Evolutionary conservation across 148 eudicot genomes (phyloP).

Genomic region (Amaranthus hypochondriacus): DNA sequence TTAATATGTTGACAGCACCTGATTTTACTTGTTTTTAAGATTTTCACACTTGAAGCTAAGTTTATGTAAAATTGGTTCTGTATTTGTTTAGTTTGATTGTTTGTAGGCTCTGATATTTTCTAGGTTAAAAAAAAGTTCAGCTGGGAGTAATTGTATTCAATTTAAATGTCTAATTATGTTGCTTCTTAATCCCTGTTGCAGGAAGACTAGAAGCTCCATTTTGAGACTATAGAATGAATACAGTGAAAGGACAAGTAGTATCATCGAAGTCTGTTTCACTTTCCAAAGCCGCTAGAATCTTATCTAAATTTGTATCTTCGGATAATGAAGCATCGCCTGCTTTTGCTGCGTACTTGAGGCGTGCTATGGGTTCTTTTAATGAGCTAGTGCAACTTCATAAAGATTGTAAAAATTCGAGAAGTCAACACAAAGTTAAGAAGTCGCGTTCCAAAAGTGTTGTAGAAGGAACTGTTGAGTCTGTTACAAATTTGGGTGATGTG

Average conservation of each 20-base stretch:
- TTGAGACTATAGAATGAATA: constrained; percentile 35
- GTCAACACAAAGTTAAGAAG: constrained; percentile 11
- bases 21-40: no score
- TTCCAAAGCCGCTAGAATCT: constrained; percentile 45
- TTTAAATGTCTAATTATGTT: no score
- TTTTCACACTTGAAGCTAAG: no score
- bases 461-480: constrained; percentile 6
- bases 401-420: constrained; percentile 22
- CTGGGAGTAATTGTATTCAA: no score
- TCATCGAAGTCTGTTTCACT: constrained; percentile 41
- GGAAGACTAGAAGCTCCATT: constrained; percentile 5
- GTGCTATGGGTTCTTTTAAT: constrained; percentile 44
- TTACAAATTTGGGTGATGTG: not conserved
- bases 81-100: no score
- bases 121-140: no score
- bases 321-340: constrained; percentile 58
- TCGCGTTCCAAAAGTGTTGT: not conserved
- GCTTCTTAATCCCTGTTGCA: not conserved
- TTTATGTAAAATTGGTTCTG: no score
- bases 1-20: no score
- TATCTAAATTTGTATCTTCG: constrained; percentile 39
- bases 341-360: constrained; percentile 41
- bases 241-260: constrained; percentile 39
- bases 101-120: no score
- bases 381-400: constrained; percentile 43